phyloP scores from a whole-genome alignment of 2,329 filamentous ascomycete species.

The Ophiocordyceps camponoti-leonardi region DNA sequence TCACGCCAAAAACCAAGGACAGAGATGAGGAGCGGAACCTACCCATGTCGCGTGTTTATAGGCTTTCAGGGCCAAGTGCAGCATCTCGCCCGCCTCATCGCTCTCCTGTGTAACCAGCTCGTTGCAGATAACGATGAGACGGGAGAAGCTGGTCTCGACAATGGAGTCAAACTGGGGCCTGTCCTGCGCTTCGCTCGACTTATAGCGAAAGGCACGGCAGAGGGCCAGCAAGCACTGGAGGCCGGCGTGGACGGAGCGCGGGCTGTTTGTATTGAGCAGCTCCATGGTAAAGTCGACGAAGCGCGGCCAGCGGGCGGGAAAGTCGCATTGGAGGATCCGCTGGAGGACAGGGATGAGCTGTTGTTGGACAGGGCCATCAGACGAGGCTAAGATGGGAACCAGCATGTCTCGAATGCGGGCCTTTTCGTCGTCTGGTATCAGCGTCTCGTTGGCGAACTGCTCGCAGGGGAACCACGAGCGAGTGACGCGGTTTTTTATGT shows the following conservation, averaged over 20 bases:
- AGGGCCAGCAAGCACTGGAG: slow-evolving; percentile 88
- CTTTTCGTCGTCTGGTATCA: slow-evolving; percentile 83
- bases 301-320: slow-evolving; percentile 82
- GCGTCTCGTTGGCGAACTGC: slow-evolving; percentile 52
- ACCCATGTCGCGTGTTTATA: slow-evolving; percentile 98
- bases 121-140: slow-evolving; percentile 72
- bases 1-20: not conserved
- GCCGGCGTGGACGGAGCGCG: slow-evolving; percentile 76
- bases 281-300: slow-evolving; percentile 89
- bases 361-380: slow-evolving; percentile 66
- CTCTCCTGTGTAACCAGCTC: slow-evolving; percentile 81
- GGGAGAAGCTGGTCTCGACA: slow-evolving; percentile 77
- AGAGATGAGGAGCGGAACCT: slow-evolving; percentile 1
- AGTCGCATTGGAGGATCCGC: slow-evolving; percentile 91
- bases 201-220: slow-evolving; percentile 91
- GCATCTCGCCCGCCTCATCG: slow-evolving; percentile 89
- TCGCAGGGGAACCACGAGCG: slow-evolving; percentile 75
- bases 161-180: slow-evolving; percentile 87
- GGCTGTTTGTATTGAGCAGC: slow-evolving; percentile 72
- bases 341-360: slow-evolving; percentile 90
- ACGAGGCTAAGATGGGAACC: slow-evolving; percentile 72
- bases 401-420: slow-evolving; percentile 70
- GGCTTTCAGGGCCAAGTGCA: slow-evolving; percentile 84
- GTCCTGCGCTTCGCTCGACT: slow-evolving; percentile 57
- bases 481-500: slow-evolving; percentile 93